These are phyloP conservation scores for Holtermannia corniformis DNA, from an alignment of 768 basidiomycete genomes.

Conservation along the genomic window DNA sequence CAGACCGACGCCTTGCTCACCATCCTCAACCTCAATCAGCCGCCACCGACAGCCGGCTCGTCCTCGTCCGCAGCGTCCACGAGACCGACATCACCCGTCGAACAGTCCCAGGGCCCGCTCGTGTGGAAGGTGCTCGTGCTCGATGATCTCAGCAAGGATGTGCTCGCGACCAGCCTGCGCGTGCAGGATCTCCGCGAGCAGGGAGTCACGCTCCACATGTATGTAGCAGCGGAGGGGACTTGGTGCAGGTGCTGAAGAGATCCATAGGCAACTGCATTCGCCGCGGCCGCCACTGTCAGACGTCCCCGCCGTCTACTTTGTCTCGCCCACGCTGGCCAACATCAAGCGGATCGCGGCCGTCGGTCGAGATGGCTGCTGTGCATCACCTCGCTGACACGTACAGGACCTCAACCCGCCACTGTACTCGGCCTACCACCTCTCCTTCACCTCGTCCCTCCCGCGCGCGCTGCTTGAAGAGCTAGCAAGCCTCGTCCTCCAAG, in stretches of 20 bases:
- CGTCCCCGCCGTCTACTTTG: constrained; percentile 95
- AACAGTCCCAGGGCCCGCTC: constrained; percentile 52
- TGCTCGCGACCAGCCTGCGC: constrained; percentile 85
- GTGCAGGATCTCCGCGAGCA: constrained; percentile 95
- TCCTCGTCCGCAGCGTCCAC: constrained; percentile 14
- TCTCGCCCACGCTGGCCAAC: constrained; percentile 78
- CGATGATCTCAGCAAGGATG: constrained; percentile 91
- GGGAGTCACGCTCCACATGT: constrained; percentile 97
- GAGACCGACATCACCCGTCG: constrained; percentile 34
- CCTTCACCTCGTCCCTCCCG: constrained; percentile 87
- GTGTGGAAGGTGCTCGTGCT: constrained; percentile 95
- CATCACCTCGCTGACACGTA: neutral
- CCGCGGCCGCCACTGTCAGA: constrained; percentile 79
- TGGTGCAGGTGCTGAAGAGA: neutral
- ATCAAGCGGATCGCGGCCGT: constrained; percentile 76
- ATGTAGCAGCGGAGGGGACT: constrained; percentile 37
- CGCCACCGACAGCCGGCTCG: constrained; percentile 44
- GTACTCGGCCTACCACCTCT: constrained; percentile 88
- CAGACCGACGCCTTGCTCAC: constrained; percentile 78
- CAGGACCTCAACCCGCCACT: constrained; percentile 73
- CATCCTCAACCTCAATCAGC: constrained; percentile 71
- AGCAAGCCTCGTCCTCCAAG: constrained; percentile 73
- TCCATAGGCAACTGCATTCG: constrained; percentile 76
- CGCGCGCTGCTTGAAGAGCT: constrained; percentile 86
- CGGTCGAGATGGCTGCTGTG: constrained; percentile 1